Base-by-base conservation (phyloP, 306 rosid genomes). In the Gastrolobium villosum region DNA sequence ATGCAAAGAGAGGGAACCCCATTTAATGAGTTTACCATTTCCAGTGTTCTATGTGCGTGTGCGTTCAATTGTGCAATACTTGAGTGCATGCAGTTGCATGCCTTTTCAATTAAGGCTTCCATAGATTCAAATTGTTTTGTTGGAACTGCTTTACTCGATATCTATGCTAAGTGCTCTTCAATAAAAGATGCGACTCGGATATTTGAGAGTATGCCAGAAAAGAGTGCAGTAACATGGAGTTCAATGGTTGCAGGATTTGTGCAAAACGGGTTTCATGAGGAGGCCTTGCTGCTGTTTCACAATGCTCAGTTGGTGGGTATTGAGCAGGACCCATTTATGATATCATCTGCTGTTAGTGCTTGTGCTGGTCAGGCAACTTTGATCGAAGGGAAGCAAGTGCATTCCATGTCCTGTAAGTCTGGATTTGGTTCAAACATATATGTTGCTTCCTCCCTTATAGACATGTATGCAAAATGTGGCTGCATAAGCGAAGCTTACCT, bases 401-500 rank as follows among this genome's bases (percentile, higher is more conserved):
- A 92, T 82, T 88, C 92, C 4, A n/a, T 86, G 82, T 78, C 89
- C 36, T 80, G 80, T 46, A 94, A 92, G 79, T 80, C 79, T 37
- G 97, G 97, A 67, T 84, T 83, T 76, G 83, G 80, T 68, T 89
- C 82, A 6, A 92, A 90, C 45, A 7, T 86, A 26, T 89, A 83
- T 79, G 80, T 88, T 20, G 72, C 79, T 74, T 88, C 95, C 48
- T 88, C 97, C 50, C 87, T 94, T 77, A 72, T 92, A 37, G 97
- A 90, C 80, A 92, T 94, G 97, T 92, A 89, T 77, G 94, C 97
- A 71, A 94, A 89, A 85, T 92, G 97, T 20, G 97, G 97, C 75
- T 77, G 92, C 86, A 88, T 94, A 71, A 75, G 34, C 75, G 92
- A 92, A 83, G 90, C 97, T 26, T 88, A 86, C 79, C 66, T 77